Percentiles rank a stretch among this genome's conserved stretches.
Evolutionary conservation across 2,329 filamentous ascomycete species (phyloP).

Genomic region (Davidsoniella virescens): DNA sequence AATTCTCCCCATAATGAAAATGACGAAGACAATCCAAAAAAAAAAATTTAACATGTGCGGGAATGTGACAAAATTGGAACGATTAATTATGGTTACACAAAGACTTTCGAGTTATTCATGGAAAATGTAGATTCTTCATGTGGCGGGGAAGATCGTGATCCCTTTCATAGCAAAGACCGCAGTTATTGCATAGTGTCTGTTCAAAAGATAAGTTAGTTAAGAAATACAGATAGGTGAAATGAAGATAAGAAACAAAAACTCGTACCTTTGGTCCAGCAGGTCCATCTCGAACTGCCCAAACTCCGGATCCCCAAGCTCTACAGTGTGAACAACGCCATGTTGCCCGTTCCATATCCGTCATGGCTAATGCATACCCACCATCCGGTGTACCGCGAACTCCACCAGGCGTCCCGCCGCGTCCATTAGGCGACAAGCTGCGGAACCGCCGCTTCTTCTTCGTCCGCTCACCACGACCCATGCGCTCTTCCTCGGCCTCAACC

Average conservation of each 20-base stretch:
- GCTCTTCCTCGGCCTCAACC: slow-evolving; percentile 50
- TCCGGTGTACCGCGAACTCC: slow-evolving; percentile 63
- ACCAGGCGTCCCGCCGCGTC: slow-evolving; percentile 44
- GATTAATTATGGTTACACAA: no score
- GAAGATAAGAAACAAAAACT: slow-evolving; percentile 5
- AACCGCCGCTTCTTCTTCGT: slow-evolving; percentile 93
- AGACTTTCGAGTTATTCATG: slow-evolving; percentile 14
- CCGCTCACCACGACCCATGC: slow-evolving; percentile 79
- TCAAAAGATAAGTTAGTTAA: slow-evolving; percentile 6
- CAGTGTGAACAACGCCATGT: slow-evolving; percentile 85
- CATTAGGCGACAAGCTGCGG: slow-evolving; percentile 68
- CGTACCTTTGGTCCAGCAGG: slow-evolving; percentile 69
- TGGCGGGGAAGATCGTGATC: slow-evolving; percentile 59
- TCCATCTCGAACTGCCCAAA: slow-evolving; percentile 91
- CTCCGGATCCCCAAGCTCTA: slow-evolving; percentile 68
- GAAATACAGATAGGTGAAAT: slow-evolving; percentile 13
- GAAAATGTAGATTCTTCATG: slow-evolving; percentile 25
- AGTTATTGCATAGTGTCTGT: slow-evolving; percentile 82
- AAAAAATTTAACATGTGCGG: background rate
- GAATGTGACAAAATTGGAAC: no score
- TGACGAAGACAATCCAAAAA: background rate
- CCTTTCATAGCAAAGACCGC: slow-evolving; percentile 75
- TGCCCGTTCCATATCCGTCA: slow-evolving; percentile 62
- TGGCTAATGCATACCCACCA: slow-evolving; percentile 51
- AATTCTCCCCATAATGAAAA: background rate